A percentile compares a stretch with the other conserved stretches of the same genome.
phyloP scores from a whole-genome alignment of 768 basidiomycete species.

The Leucocoprinus sp. region DNA sequence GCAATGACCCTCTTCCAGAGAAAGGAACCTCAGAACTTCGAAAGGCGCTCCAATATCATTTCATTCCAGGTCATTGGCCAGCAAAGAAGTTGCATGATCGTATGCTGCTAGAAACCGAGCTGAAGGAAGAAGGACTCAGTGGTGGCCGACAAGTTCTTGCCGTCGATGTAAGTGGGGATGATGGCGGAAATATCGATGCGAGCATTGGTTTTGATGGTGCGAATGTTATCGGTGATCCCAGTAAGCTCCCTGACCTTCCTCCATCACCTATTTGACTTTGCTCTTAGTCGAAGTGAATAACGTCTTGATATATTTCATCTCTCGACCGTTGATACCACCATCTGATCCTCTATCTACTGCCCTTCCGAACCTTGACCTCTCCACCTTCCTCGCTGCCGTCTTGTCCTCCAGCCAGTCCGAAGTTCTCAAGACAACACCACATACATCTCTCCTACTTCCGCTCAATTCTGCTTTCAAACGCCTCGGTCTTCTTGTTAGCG shows the following conservation, averaged over 20 bases:
- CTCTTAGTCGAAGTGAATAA: constrained; percentile 62
- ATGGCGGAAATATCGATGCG: constrained; percentile 33
- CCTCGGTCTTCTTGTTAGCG: constrained; percentile 77
- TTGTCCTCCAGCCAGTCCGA: constrained; percentile 83
- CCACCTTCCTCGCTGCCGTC: constrained; percentile 83
- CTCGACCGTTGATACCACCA: constrained; percentile 77
- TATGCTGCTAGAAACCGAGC: constrained; percentile 71
- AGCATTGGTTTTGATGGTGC: constrained; percentile 80
- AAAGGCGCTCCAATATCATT: constrained; percentile 79
- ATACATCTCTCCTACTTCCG: constrained; percentile 80
- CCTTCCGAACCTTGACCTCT: constrained; percentile 75
- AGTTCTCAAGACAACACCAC: constrained; percentile 50
- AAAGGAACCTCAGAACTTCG: constrained; percentile 62
- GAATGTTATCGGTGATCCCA: constrained; percentile 64
- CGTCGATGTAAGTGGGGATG: constrained; percentile 48
- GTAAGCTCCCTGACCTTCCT: constrained; percentile 35
- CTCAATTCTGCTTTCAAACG: constrained; percentile 84
- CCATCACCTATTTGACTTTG: background rate
- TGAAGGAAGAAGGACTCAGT: constrained; percentile 63
- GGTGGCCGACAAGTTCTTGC: constrained; percentile 63
- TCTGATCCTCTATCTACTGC: constrained; percentile 73
- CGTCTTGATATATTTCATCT: constrained; percentile 83
- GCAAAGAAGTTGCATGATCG: constrained; percentile 64
- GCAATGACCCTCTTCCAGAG: constrained; percentile 49
- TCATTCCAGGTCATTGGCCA: constrained; percentile 75